phyloP scores from a whole-genome alignment of 1,139 yeast genomes.

The Lodderomyces margitis region DNA sequence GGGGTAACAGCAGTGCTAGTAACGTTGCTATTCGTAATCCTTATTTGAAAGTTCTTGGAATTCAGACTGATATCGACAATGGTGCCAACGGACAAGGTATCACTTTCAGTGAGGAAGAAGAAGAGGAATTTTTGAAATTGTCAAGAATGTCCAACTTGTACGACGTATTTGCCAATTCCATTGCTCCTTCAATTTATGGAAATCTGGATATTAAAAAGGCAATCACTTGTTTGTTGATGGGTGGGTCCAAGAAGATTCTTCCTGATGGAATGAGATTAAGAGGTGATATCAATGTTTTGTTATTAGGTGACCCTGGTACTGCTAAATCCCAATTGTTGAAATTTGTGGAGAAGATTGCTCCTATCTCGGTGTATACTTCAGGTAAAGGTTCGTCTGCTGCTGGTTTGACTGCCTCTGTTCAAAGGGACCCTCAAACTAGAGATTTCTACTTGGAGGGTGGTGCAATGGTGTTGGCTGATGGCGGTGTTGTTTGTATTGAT shows the following conservation, averaged over 20 bases:
- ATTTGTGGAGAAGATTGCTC: slow-evolving; percentile 92
- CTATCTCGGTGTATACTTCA: slow-evolving; percentile 92
- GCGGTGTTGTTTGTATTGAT: slow-evolving; percentile 98
- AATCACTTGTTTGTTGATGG: slow-evolving; percentile 85
- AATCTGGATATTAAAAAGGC: slow-evolving; percentile 90
- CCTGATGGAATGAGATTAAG: slow-evolving; percentile 97
- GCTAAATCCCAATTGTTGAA: slow-evolving; percentile 95
- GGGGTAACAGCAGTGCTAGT: slow-evolving; percentile 22
- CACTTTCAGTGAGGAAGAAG: slow-evolving; percentile 88
- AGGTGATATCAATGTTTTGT: slow-evolving; percentile 92
- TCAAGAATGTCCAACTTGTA: slow-evolving; percentile 83
- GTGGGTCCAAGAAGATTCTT: slow-evolving; percentile 87
- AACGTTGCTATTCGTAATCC: slow-evolving; percentile 90
- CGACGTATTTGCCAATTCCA: slow-evolving; percentile 79
- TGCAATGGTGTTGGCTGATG: slow-evolving; percentile 98
- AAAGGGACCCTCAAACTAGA: slow-evolving; percentile 81
- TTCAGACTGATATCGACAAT: slow-evolving; percentile 77
- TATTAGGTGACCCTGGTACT: slow-evolving; percentile 98
- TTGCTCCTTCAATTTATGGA: slow-evolving; percentile 97
- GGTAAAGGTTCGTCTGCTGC: slow-evolving; percentile 99
- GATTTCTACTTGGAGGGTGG: slow-evolving; percentile 98
- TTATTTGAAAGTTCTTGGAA: slow-evolving; percentile 81
- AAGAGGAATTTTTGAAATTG: slow-evolving; percentile 79
- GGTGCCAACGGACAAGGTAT: slow-evolving; percentile 61
- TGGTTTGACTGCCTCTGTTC: slow-evolving; percentile 97